These are phyloP conservation scores for Apophysomyces variabilis DNA, from an alignment of 371 early-diverging fungal genomes.

Conservation along the genomic window DNA sequence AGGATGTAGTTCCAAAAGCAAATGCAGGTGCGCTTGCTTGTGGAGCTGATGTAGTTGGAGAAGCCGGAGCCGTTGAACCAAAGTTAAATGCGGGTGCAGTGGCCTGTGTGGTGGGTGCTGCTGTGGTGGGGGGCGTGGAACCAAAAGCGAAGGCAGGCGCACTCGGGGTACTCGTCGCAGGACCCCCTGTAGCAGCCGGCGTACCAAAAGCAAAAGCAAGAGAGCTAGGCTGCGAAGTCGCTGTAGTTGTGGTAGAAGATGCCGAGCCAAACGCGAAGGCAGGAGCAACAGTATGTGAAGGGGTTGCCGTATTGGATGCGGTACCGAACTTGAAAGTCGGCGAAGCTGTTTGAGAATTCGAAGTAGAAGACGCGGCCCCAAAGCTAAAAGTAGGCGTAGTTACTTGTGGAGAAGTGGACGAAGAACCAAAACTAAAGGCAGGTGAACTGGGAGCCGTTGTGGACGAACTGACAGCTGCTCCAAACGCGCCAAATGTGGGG, in stretches of 20 bases:
- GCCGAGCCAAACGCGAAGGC: no score
- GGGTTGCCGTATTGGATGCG: not conserved
- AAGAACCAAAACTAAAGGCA: not conserved
- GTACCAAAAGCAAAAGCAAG: not conserved
- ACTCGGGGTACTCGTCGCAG: no score
- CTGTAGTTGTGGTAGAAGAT: no score
- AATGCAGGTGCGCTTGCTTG: not conserved
- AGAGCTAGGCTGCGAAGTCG: not conserved
- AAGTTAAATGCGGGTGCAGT: not conserved
- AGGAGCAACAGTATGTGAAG: no score
- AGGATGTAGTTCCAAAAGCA: not conserved
- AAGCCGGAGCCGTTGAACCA: not conserved
- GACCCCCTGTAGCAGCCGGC: no score
- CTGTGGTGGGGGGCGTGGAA: no score
- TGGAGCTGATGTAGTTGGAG: not conserved
- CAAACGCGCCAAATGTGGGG: constrained; percentile 1
- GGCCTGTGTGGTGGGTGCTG: not conserved
- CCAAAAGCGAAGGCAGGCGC: no score
- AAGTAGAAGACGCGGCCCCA: no score
- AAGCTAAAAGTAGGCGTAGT: no score
- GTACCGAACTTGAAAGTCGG: not conserved
- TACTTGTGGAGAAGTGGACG: not conserved
- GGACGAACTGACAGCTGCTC: not conserved
- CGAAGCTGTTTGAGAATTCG: not conserved
- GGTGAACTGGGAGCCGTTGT: not conserved